Evolutionary conservation across 1,139 yeast genomes (phyloP).

Genomic region (Candida neerlandica): DNA sequence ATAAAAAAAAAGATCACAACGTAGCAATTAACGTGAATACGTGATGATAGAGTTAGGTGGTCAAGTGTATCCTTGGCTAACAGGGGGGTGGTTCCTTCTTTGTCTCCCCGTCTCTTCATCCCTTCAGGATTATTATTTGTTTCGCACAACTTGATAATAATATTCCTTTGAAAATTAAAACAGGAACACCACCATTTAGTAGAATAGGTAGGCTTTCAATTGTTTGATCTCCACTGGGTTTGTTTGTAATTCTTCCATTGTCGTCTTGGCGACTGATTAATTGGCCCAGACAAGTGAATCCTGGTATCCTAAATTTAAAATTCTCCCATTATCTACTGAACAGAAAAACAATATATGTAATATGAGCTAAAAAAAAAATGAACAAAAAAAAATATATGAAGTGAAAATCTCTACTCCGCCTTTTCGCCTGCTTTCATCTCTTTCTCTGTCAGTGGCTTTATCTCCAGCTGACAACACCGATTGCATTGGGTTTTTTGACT

Average conservation of each 20-base stretch:
- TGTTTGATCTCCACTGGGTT: neutral
- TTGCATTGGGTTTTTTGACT: neutral
- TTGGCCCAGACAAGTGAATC: neutral
- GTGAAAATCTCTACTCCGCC: constrained; percentile 1
- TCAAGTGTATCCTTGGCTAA: too few relatives aligned
- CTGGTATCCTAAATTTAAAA: neutral
- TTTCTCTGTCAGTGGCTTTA: neutral
- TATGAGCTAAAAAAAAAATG: neutral
- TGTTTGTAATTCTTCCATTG: neutral
- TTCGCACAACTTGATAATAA: too few relatives aligned
- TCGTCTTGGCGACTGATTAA: neutral
- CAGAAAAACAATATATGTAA: neutral
- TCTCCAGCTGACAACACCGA: neutral
- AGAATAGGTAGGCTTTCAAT: too few relatives aligned
- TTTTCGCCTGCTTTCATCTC: neutral
- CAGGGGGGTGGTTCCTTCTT: too few relatives aligned
- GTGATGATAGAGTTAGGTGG: too few relatives aligned
- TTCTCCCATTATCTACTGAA: neutral
- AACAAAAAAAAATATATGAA: neutral
- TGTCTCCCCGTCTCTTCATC: too few relatives aligned
- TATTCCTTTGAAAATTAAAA: too few relatives aligned
- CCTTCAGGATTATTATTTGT: too few relatives aligned
- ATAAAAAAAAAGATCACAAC: neutral
- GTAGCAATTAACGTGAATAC: neutral
- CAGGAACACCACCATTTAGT: too few relatives aligned